Evolutionary conservation across 768 basidiomycete genomes (phyloP).

Genomic region (Trametopsis cervina): DNA sequence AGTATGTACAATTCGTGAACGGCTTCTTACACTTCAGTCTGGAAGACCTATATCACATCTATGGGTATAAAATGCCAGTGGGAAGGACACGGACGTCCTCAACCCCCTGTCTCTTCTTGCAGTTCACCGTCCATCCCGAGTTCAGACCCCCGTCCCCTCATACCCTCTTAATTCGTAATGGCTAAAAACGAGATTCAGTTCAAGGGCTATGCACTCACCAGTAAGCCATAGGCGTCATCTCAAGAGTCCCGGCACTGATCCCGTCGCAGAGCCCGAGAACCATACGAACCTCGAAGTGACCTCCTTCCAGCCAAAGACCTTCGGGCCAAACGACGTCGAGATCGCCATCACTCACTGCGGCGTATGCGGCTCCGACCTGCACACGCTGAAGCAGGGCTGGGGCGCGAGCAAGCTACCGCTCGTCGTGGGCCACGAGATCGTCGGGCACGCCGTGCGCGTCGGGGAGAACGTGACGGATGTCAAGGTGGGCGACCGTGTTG

Average conservation of each 20-base stretch:
- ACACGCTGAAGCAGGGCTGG: constrained; percentile 38
- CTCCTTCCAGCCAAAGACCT: constrained; percentile 45
- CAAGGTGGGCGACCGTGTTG: constrained; percentile 52
- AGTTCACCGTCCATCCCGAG: no score
- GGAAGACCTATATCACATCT: no score
- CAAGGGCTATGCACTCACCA: constrained; percentile 21
- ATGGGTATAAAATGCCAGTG: no score
- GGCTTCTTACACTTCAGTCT: no score
- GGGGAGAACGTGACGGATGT: constrained; percentile 47
- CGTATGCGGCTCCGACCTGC: constrained; percentile 48
- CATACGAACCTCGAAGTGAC: constrained; percentile 37
- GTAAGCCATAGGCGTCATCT: not conserved
- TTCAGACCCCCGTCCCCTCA: no score
- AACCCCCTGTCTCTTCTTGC: no score
- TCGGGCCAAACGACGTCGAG: constrained; percentile 48
- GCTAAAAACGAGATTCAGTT: constrained; percentile 13
- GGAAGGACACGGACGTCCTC: no score
- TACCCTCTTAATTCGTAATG: not conserved
- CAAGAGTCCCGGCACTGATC: not conserved
- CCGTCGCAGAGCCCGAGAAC: constrained; percentile 3
- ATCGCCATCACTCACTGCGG: constrained; percentile 42
- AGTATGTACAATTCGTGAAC: no score
- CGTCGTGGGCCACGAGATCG: constrained; percentile 42
- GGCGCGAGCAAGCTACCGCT: constrained; percentile 22
- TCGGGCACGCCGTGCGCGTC: constrained; percentile 44